phyloP scores from a whole-genome alignment of 352 stramenopile genomes.

The Phytophthora pini region DNA sequence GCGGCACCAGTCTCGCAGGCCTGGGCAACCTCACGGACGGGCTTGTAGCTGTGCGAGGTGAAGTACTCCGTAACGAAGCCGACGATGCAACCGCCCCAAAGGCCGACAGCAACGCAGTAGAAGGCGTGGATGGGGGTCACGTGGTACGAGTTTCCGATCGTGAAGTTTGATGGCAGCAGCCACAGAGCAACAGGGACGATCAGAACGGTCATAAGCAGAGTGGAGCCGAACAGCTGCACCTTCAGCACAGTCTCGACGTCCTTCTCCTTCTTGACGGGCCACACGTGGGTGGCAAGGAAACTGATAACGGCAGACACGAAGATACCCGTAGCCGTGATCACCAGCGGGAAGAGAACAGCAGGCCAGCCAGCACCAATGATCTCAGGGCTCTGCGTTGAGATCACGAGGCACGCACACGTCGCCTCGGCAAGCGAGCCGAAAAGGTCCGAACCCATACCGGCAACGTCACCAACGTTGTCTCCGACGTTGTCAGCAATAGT shows the following conservation, averaged over 20 bases:
- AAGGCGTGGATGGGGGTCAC: constrained; percentile 89
- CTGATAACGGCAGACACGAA: constrained; percentile 96
- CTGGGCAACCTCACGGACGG: constrained; percentile 96
- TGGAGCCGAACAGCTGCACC: constrained; percentile 98
- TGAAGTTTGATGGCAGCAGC: constrained; percentile 94
- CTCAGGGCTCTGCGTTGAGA: constrained; percentile 93
- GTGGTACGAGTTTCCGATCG: constrained; percentile 76
- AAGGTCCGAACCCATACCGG: constrained; percentile 99
- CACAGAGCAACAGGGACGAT: constrained; percentile 91
- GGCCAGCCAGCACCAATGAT: constrained; percentile 93
- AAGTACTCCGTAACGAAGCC: constrained; percentile 99
- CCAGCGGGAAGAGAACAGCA: constrained; percentile 96
- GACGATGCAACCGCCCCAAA: constrained; percentile 97
- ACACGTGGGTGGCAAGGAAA: constrained; percentile 98
- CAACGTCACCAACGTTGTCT: constrained; percentile 99
- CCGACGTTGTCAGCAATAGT: constrained; percentile 99
- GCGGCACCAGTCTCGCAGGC: constrained; percentile 98
- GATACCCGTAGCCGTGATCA: constrained; percentile 97
- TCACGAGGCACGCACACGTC: constrained; percentile 98
- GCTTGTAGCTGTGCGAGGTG: constrained; percentile 97
- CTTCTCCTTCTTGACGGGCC: constrained; percentile 94
- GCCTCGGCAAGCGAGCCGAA: constrained; percentile 99
- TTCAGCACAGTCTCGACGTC: constrained; percentile 98
- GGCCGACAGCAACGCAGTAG: constrained; percentile 95
- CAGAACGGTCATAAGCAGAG: constrained; percentile 94